A percentile compares a stretch with the other conserved stretches of the same genome.
These are phyloP conservation scores for Zymoseptoria pseudotritici DNA, from an alignment of 2,329 filamentous ascomycete species.

Conservation along the genomic window DNA sequence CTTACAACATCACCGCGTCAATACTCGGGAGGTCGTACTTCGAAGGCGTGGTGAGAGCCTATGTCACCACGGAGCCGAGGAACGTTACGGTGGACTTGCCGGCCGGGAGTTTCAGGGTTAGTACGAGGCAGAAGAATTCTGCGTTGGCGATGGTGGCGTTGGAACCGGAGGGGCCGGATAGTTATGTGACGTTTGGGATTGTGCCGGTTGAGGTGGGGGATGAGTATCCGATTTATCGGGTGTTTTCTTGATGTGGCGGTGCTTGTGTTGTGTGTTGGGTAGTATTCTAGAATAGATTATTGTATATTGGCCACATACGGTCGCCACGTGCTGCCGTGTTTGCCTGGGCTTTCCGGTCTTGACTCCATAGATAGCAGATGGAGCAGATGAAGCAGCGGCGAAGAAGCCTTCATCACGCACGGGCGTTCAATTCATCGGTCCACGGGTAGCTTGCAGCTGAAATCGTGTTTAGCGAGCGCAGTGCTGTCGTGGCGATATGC, in stretches of 20 bases:
- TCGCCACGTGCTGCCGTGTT: too few relatives aligned
- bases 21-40: conserved; percentile 27
- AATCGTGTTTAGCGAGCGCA: too few relatives aligned
- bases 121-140: conserved; percentile 32
- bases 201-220: conserved; percentile 31
- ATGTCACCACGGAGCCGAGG: conserved; percentile 20
- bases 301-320: not conserved
- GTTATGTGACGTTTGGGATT: conserved; percentile 32
- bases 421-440: too few relatives aligned
- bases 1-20: conserved; percentile 29
- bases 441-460: too few relatives aligned
- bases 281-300: not conserved
- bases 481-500: too few relatives aligned
- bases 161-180: conserved; percentile 33
- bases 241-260: not conserved
- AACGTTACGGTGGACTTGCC: conserved; percentile 26
- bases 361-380: too few relatives aligned
- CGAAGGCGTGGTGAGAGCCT: conserved; percentile 30
- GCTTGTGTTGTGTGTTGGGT: not conserved
- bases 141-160: conserved; percentile 32
- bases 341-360: too few relatives aligned
- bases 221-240: conserved; percentile 28
- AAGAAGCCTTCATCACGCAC: too few relatives aligned
- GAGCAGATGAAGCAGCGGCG: too few relatives aligned
- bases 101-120: conserved; percentile 29